Evolutionary conservation across 23 red algal species (phyloP).

Genomic region (Chondrus crispus): DNA sequence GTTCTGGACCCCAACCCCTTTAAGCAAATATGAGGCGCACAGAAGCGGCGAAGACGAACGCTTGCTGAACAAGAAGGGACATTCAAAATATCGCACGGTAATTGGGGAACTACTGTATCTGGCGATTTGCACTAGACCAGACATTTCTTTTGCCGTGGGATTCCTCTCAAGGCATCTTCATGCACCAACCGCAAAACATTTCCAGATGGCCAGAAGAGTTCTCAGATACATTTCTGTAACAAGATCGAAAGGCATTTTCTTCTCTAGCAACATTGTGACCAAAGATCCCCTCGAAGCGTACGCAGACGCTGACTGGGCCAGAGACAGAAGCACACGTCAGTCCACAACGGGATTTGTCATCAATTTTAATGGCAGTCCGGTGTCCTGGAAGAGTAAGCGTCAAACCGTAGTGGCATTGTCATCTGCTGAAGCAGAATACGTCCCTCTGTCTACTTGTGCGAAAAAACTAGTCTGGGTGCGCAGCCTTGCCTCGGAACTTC

Average conservation of each 20-base stretch:
- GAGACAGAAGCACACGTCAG: not conserved
- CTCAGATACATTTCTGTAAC: not conserved
- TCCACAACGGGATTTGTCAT: constrained; percentile 16
- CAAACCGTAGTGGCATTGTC: constrained; percentile 28
- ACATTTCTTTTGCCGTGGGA: constrained; percentile 2
- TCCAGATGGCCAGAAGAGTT: not conserved
- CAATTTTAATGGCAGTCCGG: not conserved
- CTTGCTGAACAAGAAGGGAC: not conserved
- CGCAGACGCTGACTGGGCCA: constrained; percentile 11
- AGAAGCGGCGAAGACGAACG: too few species aligned
- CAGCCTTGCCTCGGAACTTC: not conserved
- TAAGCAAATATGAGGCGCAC: too few species aligned
- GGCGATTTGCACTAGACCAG: not conserved
- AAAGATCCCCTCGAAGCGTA: not conserved
- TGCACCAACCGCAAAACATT: not conserved
- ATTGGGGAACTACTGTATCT: constrained; percentile 15
- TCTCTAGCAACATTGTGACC: not conserved
- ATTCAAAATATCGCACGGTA: not conserved
- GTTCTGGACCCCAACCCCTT: too few species aligned
- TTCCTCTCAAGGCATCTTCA: not conserved
- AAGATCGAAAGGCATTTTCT: not conserved
- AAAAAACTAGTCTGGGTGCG: not conserved
- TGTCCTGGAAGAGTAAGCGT: not conserved
- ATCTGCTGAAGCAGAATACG: constrained; percentile 17
- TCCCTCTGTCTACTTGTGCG: not conserved